Evolutionary conservation across 192 early-diverging fungal species (phyloP).

Genomic region (Geranomyces michiganensis): DNA sequence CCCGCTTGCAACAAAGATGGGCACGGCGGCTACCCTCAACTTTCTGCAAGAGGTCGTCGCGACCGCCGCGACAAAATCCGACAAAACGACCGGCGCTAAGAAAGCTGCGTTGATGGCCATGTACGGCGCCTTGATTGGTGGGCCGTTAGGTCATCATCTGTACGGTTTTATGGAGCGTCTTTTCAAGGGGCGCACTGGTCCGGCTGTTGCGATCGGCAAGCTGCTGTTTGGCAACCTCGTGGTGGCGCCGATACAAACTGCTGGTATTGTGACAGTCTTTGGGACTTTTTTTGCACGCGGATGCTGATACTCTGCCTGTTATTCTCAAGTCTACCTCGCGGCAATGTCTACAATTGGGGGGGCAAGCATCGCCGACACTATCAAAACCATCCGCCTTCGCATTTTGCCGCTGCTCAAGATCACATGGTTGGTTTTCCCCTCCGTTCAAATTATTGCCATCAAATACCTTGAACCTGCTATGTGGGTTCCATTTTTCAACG

Average conservation of each 20-base stretch:
- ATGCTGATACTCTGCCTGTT: neutral
- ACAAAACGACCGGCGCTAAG: neutral
- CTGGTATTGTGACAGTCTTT: too few species aligned
- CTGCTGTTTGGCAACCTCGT: constrained; percentile 76
- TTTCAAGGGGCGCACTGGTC: constrained; percentile 70
- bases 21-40: constrained; percentile 73
- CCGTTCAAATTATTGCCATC: constrained; percentile 77
- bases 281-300: too few species aligned
- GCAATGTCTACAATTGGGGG: constrained; percentile 85
- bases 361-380: constrained; percentile 57
- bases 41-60: constrained; percentile 80
- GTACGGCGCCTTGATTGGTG: constrained; percentile 71
- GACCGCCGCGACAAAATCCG: constrained; percentile 27
- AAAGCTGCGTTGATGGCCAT: constrained; percentile 75
- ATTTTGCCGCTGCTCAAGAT: constrained; percentile 79
- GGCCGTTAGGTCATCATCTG: constrained; percentile 80
- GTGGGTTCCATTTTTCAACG: constrained; percentile 93
- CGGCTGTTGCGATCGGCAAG: constrained; percentile 65
- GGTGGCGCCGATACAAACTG: constrained; percentile 84
- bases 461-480: constrained; percentile 73
- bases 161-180: constrained; percentile 76
- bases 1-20: constrained; percentile 82
- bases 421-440: constrained; percentile 74
- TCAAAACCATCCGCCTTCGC: constrained; percentile 58
- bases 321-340: constrained; percentile 69